Evolutionary conservation across 306 rosid genomes (phyloP), one percentile per base, ranked within the genome.

Genomic region (Luffa aegyptiaca): DNA sequence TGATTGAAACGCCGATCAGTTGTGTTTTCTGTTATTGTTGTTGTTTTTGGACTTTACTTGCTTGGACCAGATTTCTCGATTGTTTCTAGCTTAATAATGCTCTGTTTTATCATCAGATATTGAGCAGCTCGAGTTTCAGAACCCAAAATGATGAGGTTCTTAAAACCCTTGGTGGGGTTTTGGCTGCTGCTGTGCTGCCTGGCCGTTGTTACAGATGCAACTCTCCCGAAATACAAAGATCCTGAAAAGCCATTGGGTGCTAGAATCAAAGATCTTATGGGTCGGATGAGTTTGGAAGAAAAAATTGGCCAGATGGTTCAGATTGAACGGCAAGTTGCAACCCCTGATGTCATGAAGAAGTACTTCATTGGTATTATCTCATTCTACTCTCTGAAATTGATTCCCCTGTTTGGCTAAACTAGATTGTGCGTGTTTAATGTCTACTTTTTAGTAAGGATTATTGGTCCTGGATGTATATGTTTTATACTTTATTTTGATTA

Each of bases 231-330:
- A 86, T 95, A 95, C 83, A 91, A 88, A 82, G 97, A 95, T 56
- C 96, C 97, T 69, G 88, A 89, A 31, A 87, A 78, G 84, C 86
- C 90, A 63, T 0, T 90, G 80, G 80, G 85, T 77, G 86, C 52
- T n/a, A 89, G 98, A 89, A 86, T 92, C 88, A 83, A 31, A 36
- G 97, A 95, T 80, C 92, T 95, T 66, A 12, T 92, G 69, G 80
- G 70, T 0, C 76, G 90, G 77, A 94, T 94, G 98, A 87, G 91
- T 4, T 83, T 91, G 0, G 93, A 81, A 11, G 97, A 95, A 65
- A 95, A 95, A 87, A 90, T 95, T 52, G 98, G 98, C 48, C 97
- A 95, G 79, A 95, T 95, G 98, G 84, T 81, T 18, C 98, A 95
- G 91, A 72, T 95, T 80, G 98, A 95, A 78, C 92, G 98, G 75